Evolutionary conservation across 202 grass and related monocot species (phyloP), one percentile per base, ranked within the genome.

Genomic region (Sporobolus alterniflorus): DNA sequence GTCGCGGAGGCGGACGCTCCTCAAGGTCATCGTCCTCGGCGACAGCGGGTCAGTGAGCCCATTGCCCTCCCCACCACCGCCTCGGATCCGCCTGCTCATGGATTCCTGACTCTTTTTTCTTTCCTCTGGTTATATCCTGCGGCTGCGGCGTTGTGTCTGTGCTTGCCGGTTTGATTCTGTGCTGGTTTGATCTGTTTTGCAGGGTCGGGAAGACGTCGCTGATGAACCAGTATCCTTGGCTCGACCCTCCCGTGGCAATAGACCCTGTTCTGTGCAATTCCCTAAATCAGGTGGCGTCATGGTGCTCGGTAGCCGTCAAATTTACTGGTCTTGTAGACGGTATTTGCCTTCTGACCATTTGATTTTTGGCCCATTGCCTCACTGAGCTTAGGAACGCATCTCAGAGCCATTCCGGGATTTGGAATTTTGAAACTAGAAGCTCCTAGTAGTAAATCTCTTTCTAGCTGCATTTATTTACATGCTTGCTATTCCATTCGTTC

Each of bases 1-100:
- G 80, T 73, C 92, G 79, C 86, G 93, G 91, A 88, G 93, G 82
- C 90, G 97, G 48, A 99, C 97, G 32, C 89, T 99, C 86, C 97
- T 99, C 78, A 99, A 99, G 87, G 97, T 99, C 85, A 99, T 99
- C 84, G 97, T 99, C 64, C 97, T 99, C 50, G 97, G 97, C 81
- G 97, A 99, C 77, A 99, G 97, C 84, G 93, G 93, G 93, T 95
- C 16, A 82, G 93, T 95, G 13, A 82, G 82, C 67, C 54, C 68
- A 85, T 81, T 61, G 66, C 66, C 30, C 65, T 59, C 60, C 60
- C 28, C 14, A 16, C 5, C 26, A 7, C 14, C 14, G 11, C 43
- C 28, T 69, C 29, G 24, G 55, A 59, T 85, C 81, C 50, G 47
- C 74, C 31, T 39, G 76, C 66, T 21, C 3, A 41, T 41, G 82